phyloP scores from a whole-genome alignment of 495 filamentous ascomycete genomes.

The Friedmanniomyces endolithicus region DNA sequence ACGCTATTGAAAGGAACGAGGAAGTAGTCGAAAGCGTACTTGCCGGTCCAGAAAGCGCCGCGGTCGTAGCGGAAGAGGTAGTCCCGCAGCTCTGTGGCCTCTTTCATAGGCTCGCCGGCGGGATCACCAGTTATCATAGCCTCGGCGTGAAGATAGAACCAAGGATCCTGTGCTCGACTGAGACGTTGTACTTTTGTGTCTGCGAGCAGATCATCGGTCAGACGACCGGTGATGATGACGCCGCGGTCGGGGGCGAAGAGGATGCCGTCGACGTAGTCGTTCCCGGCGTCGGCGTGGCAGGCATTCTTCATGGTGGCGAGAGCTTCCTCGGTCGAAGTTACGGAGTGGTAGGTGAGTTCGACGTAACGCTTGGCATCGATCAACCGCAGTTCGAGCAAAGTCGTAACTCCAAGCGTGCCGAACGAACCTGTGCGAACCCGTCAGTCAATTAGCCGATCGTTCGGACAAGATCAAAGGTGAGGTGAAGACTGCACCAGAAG shows the following conservation, averaged over 20 bases:
- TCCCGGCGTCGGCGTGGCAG: conserved; percentile 10
- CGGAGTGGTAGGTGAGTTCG: conserved; percentile 41
- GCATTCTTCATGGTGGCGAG: conserved; percentile 31
- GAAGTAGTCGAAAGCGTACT: conserved; percentile 45
- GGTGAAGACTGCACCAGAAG: too few relatives aligned
- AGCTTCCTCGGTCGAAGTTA: conserved; percentile 23
- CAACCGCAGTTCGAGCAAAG: conserved; percentile 43
- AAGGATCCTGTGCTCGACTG: conserved; percentile 21
- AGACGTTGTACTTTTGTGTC: conserved; percentile 27
- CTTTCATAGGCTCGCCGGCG: conserved; percentile 29
- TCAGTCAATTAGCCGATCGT: background rate
- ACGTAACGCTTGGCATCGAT: conserved; percentile 44
- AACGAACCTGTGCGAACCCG: conserved; percentile 28
- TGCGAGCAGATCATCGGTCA: conserved; percentile 30
- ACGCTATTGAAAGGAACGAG: conserved; percentile 40
- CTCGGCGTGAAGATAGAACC: conserved; percentile 26
- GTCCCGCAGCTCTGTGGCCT: conserved; percentile 40
- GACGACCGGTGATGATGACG: conserved; percentile 40
- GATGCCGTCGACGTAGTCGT: conserved; percentile 32
- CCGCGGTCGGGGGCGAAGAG: conserved; percentile 41
- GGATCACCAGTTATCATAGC: too few relatives aligned
- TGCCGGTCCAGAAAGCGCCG: conserved; percentile 48
- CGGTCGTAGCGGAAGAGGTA: conserved; percentile 53
- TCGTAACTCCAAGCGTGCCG: conserved; percentile 45
- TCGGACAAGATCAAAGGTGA: too few relatives aligned